phyloP scores from a whole-genome alignment of 2,329 filamentous ascomycete genomes.

The Hypomyces perniciosus region DNA sequence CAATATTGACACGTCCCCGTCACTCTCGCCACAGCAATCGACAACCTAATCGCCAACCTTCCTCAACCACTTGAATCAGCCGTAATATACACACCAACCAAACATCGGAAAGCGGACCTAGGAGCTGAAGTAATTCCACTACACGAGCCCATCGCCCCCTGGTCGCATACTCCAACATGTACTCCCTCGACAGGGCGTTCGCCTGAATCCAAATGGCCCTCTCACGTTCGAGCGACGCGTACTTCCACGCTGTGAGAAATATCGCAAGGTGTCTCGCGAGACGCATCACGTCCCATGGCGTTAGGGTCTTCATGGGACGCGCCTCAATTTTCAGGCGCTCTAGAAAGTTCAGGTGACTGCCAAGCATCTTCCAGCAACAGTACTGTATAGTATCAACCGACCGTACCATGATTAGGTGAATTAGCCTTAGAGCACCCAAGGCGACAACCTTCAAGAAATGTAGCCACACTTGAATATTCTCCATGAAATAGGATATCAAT shows the following conservation, averaged over 20 bases:
- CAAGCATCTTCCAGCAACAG: background rate
- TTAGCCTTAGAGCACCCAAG: background rate
- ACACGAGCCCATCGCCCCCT: background rate
- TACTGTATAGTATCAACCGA: background rate
- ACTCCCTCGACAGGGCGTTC: constrained; percentile 25
- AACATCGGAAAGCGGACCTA: too few relatives aligned
- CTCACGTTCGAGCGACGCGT: constrained; percentile 18
- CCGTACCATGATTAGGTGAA: background rate
- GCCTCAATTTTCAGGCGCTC: background rate
- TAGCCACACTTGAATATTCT: background rate
- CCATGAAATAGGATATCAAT: background rate
- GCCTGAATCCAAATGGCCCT: constrained; percentile 25
- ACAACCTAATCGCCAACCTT: too few relatives aligned
- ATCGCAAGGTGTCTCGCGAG: constrained; percentile 12
- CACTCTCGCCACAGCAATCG: too few relatives aligned
- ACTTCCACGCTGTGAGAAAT: constrained; percentile 14
- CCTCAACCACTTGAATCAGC: too few relatives aligned
- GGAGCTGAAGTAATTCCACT: too few relatives aligned
- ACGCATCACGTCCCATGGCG: background rate
- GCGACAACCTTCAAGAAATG: background rate
- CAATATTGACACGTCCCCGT: too few relatives aligned
- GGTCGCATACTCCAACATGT: constrained; percentile 19
- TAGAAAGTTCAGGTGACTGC: background rate
- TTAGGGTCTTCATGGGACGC: background rate
- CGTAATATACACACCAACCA: too few relatives aligned